Evolutionary conservation across 768 basidiomycete genomes (phyloP).

Genomic region (Mycena sanguinolenta): DNA sequence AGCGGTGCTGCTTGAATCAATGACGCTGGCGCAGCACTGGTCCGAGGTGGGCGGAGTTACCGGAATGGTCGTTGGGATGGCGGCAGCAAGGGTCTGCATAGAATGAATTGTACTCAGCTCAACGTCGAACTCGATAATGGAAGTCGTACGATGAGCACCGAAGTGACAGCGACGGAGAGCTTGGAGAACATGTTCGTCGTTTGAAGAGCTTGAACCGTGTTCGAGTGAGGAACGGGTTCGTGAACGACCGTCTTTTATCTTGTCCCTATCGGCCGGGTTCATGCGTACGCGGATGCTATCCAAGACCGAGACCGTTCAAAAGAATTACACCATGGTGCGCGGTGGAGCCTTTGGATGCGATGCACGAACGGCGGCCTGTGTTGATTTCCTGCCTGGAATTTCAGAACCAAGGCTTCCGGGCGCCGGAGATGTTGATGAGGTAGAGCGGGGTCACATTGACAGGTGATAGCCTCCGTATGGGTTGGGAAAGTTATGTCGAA

Average conservation of each 20-base stretch:
- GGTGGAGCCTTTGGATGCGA: too few species aligned
- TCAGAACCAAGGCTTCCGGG: too few species aligned
- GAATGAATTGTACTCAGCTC: background rate
- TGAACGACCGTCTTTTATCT: too few species aligned
- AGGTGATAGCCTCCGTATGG: too few species aligned
- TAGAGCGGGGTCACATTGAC: too few species aligned
- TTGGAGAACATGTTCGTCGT: conserved; percentile 1
- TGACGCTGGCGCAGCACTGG: conserved; percentile 1
- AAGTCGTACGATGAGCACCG: background rate
- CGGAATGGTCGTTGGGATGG: background rate
- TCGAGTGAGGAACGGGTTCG: background rate
- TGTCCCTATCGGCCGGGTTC: too few species aligned
- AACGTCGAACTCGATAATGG: background rate
- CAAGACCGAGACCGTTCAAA: too few species aligned
- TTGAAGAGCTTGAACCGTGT: background rate
- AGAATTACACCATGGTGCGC: too few species aligned
- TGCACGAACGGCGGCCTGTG: too few species aligned
- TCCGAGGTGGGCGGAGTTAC: background rate
- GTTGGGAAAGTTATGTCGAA: too few species aligned
- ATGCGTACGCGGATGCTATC: background rate
- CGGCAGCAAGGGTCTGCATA: conserved; percentile 1
- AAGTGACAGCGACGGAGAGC: background rate
- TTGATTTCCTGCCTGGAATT: too few species aligned
- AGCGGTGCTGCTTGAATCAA: background rate
- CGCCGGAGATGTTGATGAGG: too few species aligned